Base-by-base conservation (phyloP, 257 asterid genomes). In the Coffea canephora region DNA sequence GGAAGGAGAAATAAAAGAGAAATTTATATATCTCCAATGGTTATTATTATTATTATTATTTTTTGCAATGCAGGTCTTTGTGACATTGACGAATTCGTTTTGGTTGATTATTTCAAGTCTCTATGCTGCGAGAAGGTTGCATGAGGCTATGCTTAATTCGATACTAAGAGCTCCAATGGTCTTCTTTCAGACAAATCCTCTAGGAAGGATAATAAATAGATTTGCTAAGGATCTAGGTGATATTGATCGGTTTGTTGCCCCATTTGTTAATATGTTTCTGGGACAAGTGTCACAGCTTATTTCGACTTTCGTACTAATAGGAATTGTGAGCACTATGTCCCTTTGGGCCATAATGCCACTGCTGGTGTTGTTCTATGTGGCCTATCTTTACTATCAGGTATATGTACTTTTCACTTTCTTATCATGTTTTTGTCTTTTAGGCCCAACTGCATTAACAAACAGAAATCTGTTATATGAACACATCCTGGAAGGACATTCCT, bases 281-380 rank as follows among this genome's bases (percentile, higher is more conserved):
- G 83, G 84, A 81, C 98, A 90, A 88, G 85, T 96, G 48, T 83
- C 90, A 11, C 99, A 96, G 87, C 98, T 96, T 75, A 48, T 92
- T 72, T 96, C 99, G 27, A 94, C 99, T 70, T 96, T 96, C 87
- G 93, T 91, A 76, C 94, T 96, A 54, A 96, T 96, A 79, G 99
- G 99, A 55, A 88, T 96, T 54, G 98, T 96, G 82, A 96, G 98
- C 92, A 89, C 97, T 67, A 88, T 94, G 94, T 96, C 99, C 18
- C 87, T 96, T 62, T 96, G 99, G 99, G 95, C 97, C 86, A 94
- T 96, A 80, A 69, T 96, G 97, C 99, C 99, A 48, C 98, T 96
- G 78, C 89, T 94, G 36, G 91, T 96, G 87, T 68, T 96, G 90
- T 96, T 96, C 80, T 96, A 94, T 69, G 91, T 82, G 55, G 87